A percentile compares a stretch with the other conserved stretches of the same genome.
These are phyloP conservation scores for Talaromyces sp. DNA, from an alignment of 2,329 filamentous ascomycete species.

Conservation along the genomic window DNA sequence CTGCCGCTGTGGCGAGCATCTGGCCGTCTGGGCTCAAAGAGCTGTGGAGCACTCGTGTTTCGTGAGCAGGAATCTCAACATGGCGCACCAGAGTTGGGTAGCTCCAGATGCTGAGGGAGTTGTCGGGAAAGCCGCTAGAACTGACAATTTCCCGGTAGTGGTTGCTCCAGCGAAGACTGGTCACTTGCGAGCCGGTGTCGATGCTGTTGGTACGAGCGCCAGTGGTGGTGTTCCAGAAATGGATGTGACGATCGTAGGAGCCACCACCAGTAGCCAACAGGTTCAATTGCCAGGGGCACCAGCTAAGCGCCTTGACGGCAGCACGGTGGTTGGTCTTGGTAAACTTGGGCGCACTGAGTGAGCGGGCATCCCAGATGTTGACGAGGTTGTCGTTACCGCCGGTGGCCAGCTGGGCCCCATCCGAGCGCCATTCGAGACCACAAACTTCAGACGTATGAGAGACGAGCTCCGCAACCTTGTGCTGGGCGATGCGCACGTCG, in stretches of 20 bases:
- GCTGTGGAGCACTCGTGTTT: conserved; percentile 94
- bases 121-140: conserved; percentile 97
- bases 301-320: conserved; percentile 94
- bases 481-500: conserved; percentile 92
- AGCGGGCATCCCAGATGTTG: conserved; percentile 97
- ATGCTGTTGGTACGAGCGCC: conserved; percentile 98
- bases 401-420: conserved; percentile 93
- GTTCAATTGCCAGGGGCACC: conserved; percentile 99
- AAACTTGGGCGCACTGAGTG: conserved; percentile 90
- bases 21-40: conserved; percentile 95
- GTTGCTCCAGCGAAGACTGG: conserved; percentile 91
- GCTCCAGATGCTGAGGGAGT: conserved; percentile 98
- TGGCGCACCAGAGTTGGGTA: conserved; percentile 97
- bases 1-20: conserved; percentile 92
- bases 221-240: conserved; percentile 99
- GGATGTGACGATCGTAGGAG: conserved; percentile 94
- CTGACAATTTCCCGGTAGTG: conserved; percentile 97
- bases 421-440: conserved; percentile 93
- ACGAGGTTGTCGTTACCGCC: conserved; percentile 99
- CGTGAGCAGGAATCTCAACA: conserved; percentile 94
- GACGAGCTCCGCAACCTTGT: conserved; percentile 96
- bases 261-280: conserved; percentile 93
- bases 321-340: conserved; percentile 99
- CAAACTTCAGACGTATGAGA: conserved; percentile 98
- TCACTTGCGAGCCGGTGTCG: conserved; percentile 96